A percentile compares a stretch with the other conserved stretches of the same genome.
phyloP scores from a whole-genome alignment of 805 yeast genomes.

The Ogataea salicorniae region DNA sequence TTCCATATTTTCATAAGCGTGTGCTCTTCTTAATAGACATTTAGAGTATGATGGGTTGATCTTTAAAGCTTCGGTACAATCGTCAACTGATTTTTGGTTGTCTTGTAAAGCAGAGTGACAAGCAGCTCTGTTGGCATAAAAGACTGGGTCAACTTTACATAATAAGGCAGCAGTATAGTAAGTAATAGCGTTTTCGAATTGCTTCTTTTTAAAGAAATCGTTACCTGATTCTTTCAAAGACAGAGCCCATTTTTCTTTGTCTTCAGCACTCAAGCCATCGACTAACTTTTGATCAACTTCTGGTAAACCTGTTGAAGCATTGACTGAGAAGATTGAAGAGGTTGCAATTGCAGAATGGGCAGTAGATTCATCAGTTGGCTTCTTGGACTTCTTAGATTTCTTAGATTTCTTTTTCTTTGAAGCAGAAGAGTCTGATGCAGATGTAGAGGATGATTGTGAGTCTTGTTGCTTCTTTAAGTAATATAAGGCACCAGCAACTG shows the following conservation, averaged over 20 bases:
- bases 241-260: constrained; percentile 60
- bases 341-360: constrained; percentile 16
- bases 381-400: constrained; percentile 41
- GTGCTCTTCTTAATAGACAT: constrained; percentile 89
- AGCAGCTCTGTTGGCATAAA: constrained; percentile 93
- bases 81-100: constrained; percentile 79
- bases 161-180: constrained; percentile 75
- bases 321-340: constrained; percentile 43
- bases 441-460: neutral
- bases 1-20: constrained; percentile 80
- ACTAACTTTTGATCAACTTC: constrained; percentile 44
- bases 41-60: constrained; percentile 87
- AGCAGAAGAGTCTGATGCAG: constrained; percentile 8
- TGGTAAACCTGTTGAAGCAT: constrained; percentile 50
- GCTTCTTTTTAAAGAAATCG: constrained; percentile 61
- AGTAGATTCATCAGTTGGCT: constrained; percentile 32
- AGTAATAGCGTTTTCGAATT: constrained; percentile 70
- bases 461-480: constrained; percentile 31
- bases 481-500: constrained; percentile 43
- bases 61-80: constrained; percentile 79
- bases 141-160: constrained; percentile 78
- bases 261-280: constrained; percentile 39
- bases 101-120: constrained; percentile 82
- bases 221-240: constrained; percentile 90
- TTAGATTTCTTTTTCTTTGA: constrained; percentile 29